phyloP scores from a whole-genome alignment of 176 grass and related monocot species.

The Neostapfia colusana region DNA sequence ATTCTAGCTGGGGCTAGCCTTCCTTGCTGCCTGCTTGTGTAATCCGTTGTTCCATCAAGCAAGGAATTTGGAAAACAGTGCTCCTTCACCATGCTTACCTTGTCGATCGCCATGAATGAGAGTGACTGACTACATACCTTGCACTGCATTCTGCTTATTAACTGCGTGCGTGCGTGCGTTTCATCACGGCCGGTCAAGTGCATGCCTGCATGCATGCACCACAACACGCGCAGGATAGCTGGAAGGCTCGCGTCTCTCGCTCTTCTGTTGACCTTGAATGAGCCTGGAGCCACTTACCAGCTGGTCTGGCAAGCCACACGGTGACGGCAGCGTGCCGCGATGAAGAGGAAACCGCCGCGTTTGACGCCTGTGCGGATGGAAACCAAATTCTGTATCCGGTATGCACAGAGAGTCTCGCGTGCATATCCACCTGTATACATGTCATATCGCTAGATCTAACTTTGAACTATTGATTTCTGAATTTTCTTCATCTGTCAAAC shows the following conservation, averaged over 20 bases:
- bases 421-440: too few relatives aligned
- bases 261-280: background rate
- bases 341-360: slow-evolving; percentile 12
- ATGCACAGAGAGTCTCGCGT: too few relatives aligned
- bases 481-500: too few relatives aligned
- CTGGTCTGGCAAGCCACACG: too few relatives aligned
- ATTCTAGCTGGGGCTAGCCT: background rate
- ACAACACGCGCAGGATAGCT: background rate
- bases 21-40: background rate
- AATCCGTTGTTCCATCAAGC: background rate
- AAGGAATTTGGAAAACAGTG: background rate
- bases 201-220: background rate
- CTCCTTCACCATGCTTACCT: background rate
- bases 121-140: background rate
- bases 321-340: background rate
- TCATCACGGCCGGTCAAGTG: background rate
- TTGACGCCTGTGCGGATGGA: slow-evolving; percentile 14
- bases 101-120: background rate
- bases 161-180: background rate
- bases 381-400: too few relatives aligned
- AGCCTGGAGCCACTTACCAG: slow-evolving; percentile 21
- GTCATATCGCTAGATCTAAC: too few relatives aligned
- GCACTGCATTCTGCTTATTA: background rate
- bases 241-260: background rate
- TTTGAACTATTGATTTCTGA: too few relatives aligned